phyloP scores from a whole-genome alignment of 106 monocot genomes.

The Dioscorea zingiberensis region DNA sequence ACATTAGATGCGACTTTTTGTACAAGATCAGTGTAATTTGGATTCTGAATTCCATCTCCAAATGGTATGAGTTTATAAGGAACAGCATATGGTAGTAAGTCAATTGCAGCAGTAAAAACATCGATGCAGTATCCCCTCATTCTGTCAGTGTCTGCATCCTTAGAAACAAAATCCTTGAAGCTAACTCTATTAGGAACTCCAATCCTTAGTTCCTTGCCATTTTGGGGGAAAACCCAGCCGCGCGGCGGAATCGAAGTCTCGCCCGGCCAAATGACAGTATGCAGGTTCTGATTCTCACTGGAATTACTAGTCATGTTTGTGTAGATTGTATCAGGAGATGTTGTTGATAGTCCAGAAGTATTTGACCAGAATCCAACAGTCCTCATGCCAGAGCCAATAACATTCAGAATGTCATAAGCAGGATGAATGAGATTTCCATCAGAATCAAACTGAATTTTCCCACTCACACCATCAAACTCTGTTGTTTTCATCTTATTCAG shows the following conservation, averaged over 20 bases:
- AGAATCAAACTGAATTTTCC: slow-evolving; percentile 42
- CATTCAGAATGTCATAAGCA: slow-evolving; percentile 71
- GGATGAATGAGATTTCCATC: slow-evolving; percentile 43
- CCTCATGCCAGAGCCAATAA: slow-evolving; percentile 54
- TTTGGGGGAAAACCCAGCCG: slow-evolving; percentile 74
- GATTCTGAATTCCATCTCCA: slow-evolving; percentile 62
- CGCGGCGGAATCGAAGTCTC: slow-evolving; percentile 37
- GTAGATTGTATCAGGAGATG: slow-evolving; percentile 45
- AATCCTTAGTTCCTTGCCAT: slow-evolving; percentile 53
- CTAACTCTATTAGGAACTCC: slow-evolving; percentile 55
- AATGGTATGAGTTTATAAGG: slow-evolving; percentile 45
- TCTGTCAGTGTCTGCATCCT: slow-evolving; percentile 9
- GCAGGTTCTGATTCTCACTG: slow-evolving; percentile 26
- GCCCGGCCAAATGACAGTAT: slow-evolving; percentile 68
- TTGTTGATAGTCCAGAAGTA: slow-evolving; percentile 52
- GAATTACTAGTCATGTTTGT: slow-evolving; percentile 32
- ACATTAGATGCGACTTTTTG: slow-evolving; percentile 46
- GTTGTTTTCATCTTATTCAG: slow-evolving; percentile 38
- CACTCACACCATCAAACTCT: slow-evolving; percentile 47
- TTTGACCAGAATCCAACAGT: slow-evolving; percentile 74
- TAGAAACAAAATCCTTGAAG: slow-evolving; percentile 44
- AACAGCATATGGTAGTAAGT: slow-evolving; percentile 63
- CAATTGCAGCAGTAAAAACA: slow-evolving; percentile 67
- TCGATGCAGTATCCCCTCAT: slow-evolving; percentile 63
- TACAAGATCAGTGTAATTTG: slow-evolving; percentile 46